Evolutionary conservation across 2,329 filamentous ascomycete genomes (phyloP).

Genomic region (Trichophyton rubrum): DNA sequence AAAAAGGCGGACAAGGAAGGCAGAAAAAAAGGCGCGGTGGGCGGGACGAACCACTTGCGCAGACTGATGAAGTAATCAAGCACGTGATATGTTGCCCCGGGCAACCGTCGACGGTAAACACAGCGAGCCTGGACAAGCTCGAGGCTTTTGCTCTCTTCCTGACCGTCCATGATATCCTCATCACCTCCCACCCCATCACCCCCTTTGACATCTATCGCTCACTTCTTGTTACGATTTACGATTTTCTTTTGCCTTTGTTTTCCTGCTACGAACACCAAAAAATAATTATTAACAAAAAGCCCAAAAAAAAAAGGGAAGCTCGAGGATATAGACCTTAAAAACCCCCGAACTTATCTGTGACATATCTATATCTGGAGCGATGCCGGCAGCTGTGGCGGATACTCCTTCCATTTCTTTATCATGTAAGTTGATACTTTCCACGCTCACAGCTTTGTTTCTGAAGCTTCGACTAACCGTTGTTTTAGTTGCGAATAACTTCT

Average conservation of each 20-base stretch:
- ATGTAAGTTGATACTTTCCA: slow-evolving; percentile 36
- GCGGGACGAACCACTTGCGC: neutral
- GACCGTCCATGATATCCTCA: neutral
- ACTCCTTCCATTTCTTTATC: slow-evolving; percentile 55
- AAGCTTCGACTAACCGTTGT: neutral
- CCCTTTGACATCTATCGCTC: neutral
- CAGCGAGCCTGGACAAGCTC: neutral
- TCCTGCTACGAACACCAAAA: neutral
- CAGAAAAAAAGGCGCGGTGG: neutral
- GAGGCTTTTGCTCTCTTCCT: neutral
- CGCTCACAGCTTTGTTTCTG: neutral
- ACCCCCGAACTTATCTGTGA: neutral
- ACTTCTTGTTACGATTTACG: neutral
- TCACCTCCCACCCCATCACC: neutral
- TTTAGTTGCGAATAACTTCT: slow-evolving; percentile 96
- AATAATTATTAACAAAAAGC: neutral
- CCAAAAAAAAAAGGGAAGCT: neutral
- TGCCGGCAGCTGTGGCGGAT: slow-evolving; percentile 51
- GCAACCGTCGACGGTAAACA: neutral
- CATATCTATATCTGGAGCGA: slow-evolving; percentile 23
- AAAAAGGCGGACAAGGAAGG: neutral
- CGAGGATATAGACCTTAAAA: neutral
- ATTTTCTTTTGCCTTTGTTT: neutral
- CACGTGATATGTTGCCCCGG: neutral
- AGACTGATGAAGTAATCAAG: neutral